phyloP scores from a whole-genome alignment of 2,329 filamentous ascomycete genomes.

The Fusarium scirpi region DNA sequence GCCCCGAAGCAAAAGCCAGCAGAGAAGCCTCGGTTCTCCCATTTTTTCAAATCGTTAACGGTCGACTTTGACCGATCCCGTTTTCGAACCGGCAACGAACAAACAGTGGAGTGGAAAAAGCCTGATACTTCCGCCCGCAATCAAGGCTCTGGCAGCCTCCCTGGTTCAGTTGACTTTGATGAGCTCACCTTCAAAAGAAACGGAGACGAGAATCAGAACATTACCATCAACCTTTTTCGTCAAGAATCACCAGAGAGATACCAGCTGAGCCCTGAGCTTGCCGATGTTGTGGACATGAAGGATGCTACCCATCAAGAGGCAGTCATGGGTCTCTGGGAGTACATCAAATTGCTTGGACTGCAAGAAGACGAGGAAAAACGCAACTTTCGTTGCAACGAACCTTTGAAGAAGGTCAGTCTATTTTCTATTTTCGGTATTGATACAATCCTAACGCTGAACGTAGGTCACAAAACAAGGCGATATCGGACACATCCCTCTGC shows the following conservation, averaged over 20 bases:
- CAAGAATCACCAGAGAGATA: constrained; percentile 90
- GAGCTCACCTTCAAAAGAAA: constrained; percentile 91
- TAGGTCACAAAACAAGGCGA: constrained; percentile 81
- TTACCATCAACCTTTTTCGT: constrained; percentile 86
- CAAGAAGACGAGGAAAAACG: constrained; percentile 97
- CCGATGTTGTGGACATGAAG: constrained; percentile 85
- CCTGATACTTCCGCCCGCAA: constrained; percentile 69
- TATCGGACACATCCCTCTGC: constrained; percentile 84
- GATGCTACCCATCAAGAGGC: constrained; percentile 90
- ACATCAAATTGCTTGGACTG: constrained; percentile 84
- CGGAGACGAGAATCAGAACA: constrained; percentile 91
- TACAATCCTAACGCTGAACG: constrained; percentile 42
- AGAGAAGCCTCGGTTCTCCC: constrained; percentile 71
- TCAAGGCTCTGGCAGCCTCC: constrained; percentile 51
- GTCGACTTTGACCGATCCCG: constrained; percentile 77
- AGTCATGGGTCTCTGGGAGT: constrained; percentile 94
- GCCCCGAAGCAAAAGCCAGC: constrained; percentile 53
- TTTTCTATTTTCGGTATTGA: not conserved
- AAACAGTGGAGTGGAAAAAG: constrained; percentile 87
- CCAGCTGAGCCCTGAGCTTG: constrained; percentile 80
- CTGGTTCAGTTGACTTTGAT: constrained; percentile 84
- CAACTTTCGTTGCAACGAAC: constrained; percentile 89
- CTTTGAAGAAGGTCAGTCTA: constrained; percentile 76
- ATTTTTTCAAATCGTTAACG: constrained; percentile 85
- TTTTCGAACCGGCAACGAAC: constrained; percentile 66